Conservation (phyloP, 176 grass and related monocot genomes). For the Chrysopogon serrulatus region DNA sequence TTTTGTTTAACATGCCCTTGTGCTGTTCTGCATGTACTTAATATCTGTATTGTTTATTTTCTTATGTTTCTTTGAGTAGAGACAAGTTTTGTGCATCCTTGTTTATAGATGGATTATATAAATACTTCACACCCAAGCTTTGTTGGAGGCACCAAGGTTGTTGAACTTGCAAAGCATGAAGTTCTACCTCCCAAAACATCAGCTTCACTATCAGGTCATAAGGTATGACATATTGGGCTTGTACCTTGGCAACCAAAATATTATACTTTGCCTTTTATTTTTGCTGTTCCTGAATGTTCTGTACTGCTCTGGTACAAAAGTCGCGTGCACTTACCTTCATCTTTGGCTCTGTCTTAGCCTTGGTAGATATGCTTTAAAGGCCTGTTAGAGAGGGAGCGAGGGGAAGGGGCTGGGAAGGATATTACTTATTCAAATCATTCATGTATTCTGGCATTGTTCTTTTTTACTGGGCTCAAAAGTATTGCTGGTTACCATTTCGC, state of each 20-base stretch:
- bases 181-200: slow-evolving; percentile 42
- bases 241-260: slow-evolving; percentile 6
- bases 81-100: background rate
- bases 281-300: background rate
- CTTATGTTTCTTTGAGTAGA: slow-evolving; percentile 2
- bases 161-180: slow-evolving; percentile 72
- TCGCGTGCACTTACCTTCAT: background rate
- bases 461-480: background rate
- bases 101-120: slow-evolving; percentile 90
- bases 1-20: slow-evolving; percentile 2
- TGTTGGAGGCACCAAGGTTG: slow-evolving; percentile 79
- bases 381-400: background rate
- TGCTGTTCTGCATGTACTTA: slow-evolving; percentile 11
- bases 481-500: background rate
- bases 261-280: background rate
- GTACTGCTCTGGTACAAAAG: background rate
- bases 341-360: background rate
- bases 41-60: slow-evolving; percentile 23
- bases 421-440: slow-evolving; percentile 1
- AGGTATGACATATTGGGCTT: slow-evolving; percentile 50
- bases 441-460: background rate
- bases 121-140: slow-evolving; percentile 94
- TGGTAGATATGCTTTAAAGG: background rate
- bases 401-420: background rate
- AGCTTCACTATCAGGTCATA: slow-evolving; percentile 32